Base-by-base conservation (phyloP, 2,329 filamentous ascomycete species). In the Hypoxylon sp. region DNA sequence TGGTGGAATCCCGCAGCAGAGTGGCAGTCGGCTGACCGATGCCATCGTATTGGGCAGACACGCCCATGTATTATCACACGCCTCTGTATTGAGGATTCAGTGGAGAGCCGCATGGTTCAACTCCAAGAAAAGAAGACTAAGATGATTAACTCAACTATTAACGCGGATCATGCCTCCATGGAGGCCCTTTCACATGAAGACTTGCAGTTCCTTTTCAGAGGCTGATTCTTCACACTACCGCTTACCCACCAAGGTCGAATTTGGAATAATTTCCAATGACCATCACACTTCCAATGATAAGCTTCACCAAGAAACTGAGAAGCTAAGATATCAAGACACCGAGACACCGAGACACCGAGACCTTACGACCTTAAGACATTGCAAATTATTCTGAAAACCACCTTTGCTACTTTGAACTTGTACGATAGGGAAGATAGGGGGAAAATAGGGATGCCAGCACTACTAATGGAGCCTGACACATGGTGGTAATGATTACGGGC, bases 1-100 rank as follows among this genome's bases (percentile, higher is more conserved):
- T 98, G 96, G 96, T 99, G 96, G 96, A 98, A 98, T 74, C 96
- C 96, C n/a, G 94, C 94, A n/a, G 95, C 95, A 0, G 96, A 99
- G 82, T 99, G 96, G 96, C 96, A 99, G 81, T 96, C 92, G 68
- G 96, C 96, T 2, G 96, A 99, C 79, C 88, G 93, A 71, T 94
- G 92, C 76, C 96, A 98, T 81, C 94, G 96, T 61, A 99, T 98
- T 73, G 96, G 96, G 32, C 96, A 99, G 82, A 93, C 90, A 50
- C 91, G 96, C 6, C 95, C 95, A 28, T 98, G 96, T 78, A 93
- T 93, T 36, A 97, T 99, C 74, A 98, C 94, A 1, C 90, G 96
- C 28, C 88, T 99, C 10, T 97, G 94, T 77, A 98, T 99, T 68
- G 95, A 99, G 78, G 96, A 99, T 78, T 97, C 93, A 0, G 95